These are phyloP conservation scores for Tausonia pullulans DNA, from an alignment of 1,284 basidiomycete genomes.

Conservation along the genomic window DNA sequence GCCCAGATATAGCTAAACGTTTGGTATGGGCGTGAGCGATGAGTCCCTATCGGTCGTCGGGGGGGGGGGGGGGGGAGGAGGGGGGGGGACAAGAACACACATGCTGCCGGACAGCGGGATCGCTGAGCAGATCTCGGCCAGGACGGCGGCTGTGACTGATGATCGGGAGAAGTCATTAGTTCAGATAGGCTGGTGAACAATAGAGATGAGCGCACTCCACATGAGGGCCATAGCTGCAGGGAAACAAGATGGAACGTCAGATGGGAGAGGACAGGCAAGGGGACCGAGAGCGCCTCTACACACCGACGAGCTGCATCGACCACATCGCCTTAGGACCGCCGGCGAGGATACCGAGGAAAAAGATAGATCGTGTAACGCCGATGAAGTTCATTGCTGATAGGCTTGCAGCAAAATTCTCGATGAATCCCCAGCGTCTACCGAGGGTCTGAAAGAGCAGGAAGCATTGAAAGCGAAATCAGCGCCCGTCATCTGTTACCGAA, in stretches of 20 bases:
- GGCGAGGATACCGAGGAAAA: slow-evolving; percentile 68
- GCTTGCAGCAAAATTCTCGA: slow-evolving; percentile 54
- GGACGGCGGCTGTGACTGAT: slow-evolving; percentile 62
- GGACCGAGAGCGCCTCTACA: too few relatives aligned
- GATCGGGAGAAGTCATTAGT: slow-evolving; percentile 60
- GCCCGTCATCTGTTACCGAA: background rate
- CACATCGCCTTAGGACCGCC: slow-evolving; percentile 68
- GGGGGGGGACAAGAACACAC: background rate
- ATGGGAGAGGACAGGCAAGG: too few relatives aligned
- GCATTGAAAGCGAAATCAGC: background rate
- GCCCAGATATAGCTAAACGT: slow-evolving; percentile 78
- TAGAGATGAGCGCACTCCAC: slow-evolving; percentile 1
- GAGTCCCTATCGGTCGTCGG: too few relatives aligned
- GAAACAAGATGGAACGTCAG: too few relatives aligned
- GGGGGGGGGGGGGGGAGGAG: too few relatives aligned
- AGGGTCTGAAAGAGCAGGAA: background rate
- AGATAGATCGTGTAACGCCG: slow-evolving; percentile 63
- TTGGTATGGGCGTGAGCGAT: too few relatives aligned
- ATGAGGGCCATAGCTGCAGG: background rate
- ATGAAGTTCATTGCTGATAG: slow-evolving; percentile 78
- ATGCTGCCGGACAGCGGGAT: slow-evolving; percentile 57
- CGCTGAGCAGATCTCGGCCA: slow-evolving; percentile 77
- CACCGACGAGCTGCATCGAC: slow-evolving; percentile 16
- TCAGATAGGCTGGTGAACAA: slow-evolving; percentile 64
- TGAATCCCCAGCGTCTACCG: background rate